Conservation (phyloP, 805 yeast species). For the Clavispora santaluciae region DNA sequence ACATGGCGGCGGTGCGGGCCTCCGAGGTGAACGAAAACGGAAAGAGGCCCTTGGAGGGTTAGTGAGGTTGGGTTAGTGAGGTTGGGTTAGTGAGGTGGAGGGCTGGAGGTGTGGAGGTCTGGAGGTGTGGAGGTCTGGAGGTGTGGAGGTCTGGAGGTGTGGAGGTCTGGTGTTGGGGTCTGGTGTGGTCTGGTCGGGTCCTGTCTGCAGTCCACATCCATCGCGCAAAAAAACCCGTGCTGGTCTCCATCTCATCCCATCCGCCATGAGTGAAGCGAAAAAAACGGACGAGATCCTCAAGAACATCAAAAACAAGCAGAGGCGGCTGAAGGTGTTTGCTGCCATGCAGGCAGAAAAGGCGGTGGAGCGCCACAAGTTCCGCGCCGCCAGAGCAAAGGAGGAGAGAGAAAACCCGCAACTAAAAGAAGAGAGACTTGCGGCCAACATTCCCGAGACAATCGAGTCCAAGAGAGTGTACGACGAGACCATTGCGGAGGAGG, state of each 20-base stretch:
- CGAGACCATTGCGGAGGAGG: conserved; percentile 65
- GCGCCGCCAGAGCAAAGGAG: conserved; percentile 82
- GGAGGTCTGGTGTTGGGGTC: too few species aligned
- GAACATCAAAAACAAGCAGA: conserved; percentile 67
- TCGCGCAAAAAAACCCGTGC: not conserved
- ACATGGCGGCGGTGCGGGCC: conserved; percentile 26
- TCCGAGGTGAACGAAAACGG: conserved; percentile 31
- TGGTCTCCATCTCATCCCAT: conserved; percentile 1
- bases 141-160: too few species aligned
- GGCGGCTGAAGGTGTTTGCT: conserved; percentile 73
- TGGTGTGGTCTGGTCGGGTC: not conserved
- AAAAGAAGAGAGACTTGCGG: conserved; percentile 71
- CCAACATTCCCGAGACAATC: conserved; percentile 76
- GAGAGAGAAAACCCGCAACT: conserved; percentile 81
- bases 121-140: too few species aligned
- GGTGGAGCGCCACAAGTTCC: conserved; percentile 68
- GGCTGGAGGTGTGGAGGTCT: too few species aligned
- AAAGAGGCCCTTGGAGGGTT: conserved; percentile 21
- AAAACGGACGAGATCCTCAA: conserved; percentile 19
- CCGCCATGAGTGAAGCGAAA: conserved; percentile 3
- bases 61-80: not conserved
- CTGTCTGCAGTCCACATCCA: not conserved
- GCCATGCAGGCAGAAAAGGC: conserved; percentile 69
- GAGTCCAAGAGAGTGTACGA: conserved; percentile 82
- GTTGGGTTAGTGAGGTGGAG: not conserved